Evolutionary conservation across 2,329 filamentous ascomycete genomes (phyloP).

Genomic region (Geoglossum cookeanum): DNA sequence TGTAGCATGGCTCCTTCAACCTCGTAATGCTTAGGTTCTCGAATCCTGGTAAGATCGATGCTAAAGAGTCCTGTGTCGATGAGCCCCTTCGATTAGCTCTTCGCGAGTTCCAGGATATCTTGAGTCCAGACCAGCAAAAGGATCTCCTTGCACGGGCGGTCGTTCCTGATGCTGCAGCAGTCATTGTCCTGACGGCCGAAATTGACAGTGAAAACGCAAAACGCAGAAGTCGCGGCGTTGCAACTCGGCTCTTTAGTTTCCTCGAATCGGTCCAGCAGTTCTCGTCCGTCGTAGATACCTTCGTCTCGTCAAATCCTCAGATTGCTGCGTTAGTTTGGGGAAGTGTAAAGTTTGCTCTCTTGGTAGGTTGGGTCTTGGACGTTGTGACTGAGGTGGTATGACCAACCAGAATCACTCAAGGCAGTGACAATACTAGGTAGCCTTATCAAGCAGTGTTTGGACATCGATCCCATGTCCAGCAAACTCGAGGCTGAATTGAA

Average conservation of each 20-base stretch:
- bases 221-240: neutral
- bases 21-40: neutral
- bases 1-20: neutral
- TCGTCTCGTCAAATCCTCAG: conserved; percentile 8
- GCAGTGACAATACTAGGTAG: conserved; percentile 6
- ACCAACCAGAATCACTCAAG: conserved; percentile 4
- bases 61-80: neutral
- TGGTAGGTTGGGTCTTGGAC: conserved; percentile 5
- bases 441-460: conserved; percentile 9
- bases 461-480: conserved; percentile 1
- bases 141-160: neutral
- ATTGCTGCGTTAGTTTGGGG: conserved; percentile 12
- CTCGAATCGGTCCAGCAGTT: conserved; percentile 11
- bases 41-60: neutral
- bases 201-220: neutral
- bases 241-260: neutral
- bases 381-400: conserved; percentile 2
- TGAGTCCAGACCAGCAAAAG: neutral
- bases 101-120: neutral
- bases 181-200: neutral
- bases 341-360: conserved; percentile 10
- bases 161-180: neutral
- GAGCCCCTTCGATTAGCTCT: neutral
- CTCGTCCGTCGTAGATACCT: conserved; percentile 11
- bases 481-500: conserved; percentile 4